Evolutionary conservation across 257 asterid genomes (phyloP).

Genomic region (Fraxinus anomala): DNA sequence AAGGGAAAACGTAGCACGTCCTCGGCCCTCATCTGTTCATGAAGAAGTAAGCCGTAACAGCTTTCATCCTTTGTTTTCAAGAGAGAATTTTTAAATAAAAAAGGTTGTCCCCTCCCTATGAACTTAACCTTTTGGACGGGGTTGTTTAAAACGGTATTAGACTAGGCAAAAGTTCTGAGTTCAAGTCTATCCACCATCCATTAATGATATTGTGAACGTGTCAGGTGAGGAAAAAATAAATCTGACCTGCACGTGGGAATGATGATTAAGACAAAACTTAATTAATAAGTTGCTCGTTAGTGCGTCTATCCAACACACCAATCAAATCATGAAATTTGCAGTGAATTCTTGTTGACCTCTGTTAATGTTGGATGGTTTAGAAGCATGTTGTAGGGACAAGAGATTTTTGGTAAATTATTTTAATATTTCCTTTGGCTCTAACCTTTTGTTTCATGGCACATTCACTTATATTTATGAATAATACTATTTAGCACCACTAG

Average conservation of each 20-base stretch:
- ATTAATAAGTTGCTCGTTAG: background rate
- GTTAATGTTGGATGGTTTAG: background rate
- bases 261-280: background rate
- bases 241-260: background rate
- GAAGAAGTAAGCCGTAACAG: slow-evolving; percentile 62
- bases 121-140: background rate
- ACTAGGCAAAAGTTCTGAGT: background rate
- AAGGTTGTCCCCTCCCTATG: no score
- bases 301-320: background rate
- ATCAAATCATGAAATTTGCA: no score
- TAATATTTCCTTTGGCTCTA: background rate
- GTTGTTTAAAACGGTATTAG: no score
- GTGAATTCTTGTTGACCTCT: no score
- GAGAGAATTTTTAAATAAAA: background rate
- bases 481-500: no score
- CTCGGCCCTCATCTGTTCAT: slow-evolving; percentile 51
- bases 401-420: no score
- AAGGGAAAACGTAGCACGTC: slow-evolving; percentile 26
- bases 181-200: background rate
- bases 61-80: background rate
- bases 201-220: background rate
- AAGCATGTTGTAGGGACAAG: background rate
- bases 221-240: background rate
- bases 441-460: background rate
- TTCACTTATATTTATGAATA: background rate